phyloP scores from a whole-genome alignment of 2,329 filamentous ascomycete species.

The Davidsoniella neocaledoniae region DNA sequence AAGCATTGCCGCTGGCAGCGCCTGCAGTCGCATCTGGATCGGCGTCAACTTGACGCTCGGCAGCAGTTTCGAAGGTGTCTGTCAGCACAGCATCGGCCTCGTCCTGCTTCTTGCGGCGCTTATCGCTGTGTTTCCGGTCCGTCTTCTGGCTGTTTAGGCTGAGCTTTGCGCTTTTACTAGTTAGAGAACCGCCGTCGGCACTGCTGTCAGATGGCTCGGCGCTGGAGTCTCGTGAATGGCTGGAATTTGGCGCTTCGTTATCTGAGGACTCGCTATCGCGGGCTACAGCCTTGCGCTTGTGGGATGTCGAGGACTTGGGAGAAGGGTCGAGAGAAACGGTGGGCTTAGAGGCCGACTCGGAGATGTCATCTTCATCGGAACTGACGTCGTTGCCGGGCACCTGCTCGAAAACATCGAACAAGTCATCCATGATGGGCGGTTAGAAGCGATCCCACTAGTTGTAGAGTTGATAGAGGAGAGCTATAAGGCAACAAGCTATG shows the following conservation, averaged over 20 bases:
- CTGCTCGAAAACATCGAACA: slow-evolving; percentile 71
- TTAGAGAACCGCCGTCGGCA: slow-evolving; percentile 27
- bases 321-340: neutral
- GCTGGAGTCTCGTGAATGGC: slow-evolving; percentile 15
- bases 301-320: neutral
- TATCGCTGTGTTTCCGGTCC: slow-evolving; percentile 25
- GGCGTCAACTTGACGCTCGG: slow-evolving; percentile 60
- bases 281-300: slow-evolving; percentile 16
- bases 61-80: slow-evolving; percentile 86
- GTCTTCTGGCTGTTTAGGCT: neutral
- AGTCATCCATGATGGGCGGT: slow-evolving; percentile 45
- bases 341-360: neutral
- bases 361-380: slow-evolving; percentile 25
- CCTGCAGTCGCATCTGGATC: slow-evolving; percentile 5
- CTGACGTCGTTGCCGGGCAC: slow-evolving; percentile 28
- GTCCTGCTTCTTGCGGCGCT: slow-evolving; percentile 46
- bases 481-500: neutral
- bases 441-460: neutral
- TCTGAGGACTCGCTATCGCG: neutral
- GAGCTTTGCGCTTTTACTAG: slow-evolving; percentile 20
- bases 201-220: slow-evolving; percentile 21
- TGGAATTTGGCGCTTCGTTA: neutral
- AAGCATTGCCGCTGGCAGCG: neutral
- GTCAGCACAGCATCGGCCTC: slow-evolving; percentile 62
- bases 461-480: neutral